Conservation (phyloP, 2,329 filamentous ascomycete species). For the Xylaria sp. region DNA sequence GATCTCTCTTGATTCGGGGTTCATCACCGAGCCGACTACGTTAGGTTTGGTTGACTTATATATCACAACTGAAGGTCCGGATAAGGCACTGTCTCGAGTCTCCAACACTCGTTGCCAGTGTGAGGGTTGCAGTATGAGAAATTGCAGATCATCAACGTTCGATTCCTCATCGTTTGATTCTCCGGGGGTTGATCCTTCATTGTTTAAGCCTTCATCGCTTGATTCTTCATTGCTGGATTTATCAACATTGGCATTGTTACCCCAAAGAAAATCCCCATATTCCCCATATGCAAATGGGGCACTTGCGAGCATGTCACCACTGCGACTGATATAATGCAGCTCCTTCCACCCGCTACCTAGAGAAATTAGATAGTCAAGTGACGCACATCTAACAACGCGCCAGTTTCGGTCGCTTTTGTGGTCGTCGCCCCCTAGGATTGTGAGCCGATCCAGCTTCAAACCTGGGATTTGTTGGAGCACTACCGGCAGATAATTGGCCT, state of each 20-base stretch:
- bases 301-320: background rate
- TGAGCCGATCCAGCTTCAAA: constrained; percentile 2
- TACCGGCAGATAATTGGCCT: background rate
- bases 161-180: too few species aligned
- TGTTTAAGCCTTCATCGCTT: too few species aligned
- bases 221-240: too few species aligned
- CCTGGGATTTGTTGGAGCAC: background rate
- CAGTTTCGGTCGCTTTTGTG: background rate
- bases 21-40: background rate
- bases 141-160: too few species aligned
- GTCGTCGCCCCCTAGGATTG: background rate
- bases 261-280: background rate
- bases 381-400: background rate
- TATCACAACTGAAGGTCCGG: background rate
- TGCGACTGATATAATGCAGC: background rate
- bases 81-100: background rate
- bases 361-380: background rate
- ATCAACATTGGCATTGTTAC: too few species aligned
- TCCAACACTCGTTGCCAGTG: background rate
- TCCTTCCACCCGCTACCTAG: background rate
- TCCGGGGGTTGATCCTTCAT: too few species aligned
- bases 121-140: background rate
- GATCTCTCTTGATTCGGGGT: background rate
- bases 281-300: background rate
- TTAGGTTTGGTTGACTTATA: background rate